These are phyloP conservation scores for Penicillium cinerascens DNA, from an alignment of 495 filamentous ascomycete genomes.

Conservation along the genomic window DNA sequence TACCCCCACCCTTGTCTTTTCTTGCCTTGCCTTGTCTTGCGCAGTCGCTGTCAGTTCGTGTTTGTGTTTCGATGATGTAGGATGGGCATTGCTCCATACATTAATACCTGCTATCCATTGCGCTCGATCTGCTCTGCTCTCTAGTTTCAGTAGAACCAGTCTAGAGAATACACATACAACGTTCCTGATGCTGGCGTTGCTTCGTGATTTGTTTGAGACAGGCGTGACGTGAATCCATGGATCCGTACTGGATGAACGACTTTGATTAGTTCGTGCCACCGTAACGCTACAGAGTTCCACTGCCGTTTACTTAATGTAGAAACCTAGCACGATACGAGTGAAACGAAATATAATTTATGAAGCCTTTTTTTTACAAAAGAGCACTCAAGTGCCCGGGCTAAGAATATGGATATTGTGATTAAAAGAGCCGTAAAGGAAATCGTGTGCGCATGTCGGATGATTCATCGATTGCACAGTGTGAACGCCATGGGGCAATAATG, in stretches of 20 bases:
- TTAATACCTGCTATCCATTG: not conserved
- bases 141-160: not conserved
- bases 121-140: not conserved
- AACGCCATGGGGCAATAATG: not conserved
- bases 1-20: slow-evolving; percentile 21
- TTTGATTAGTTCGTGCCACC: not conserved
- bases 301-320: not conserved
- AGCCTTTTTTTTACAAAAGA: not conserved
- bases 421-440: not conserved
- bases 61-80: not conserved
- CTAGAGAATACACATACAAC: not conserved
- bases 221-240: not conserved
- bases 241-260: not conserved
- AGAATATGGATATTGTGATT: not conserved
- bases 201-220: not conserved
- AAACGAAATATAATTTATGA: not conserved
- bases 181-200: not conserved
- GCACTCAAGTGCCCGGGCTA: not conserved
- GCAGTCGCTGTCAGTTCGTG: slow-evolving; percentile 1
- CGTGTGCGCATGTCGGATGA: not conserved
- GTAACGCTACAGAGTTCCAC: not conserved
- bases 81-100: not conserved
- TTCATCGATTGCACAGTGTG: not conserved
- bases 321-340: not conserved
- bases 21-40: slow-evolving; percentile 8